Evolutionary conservation across 805 yeast species (phyloP), one percentile per base, ranked within the genome.

Genomic region (Saccharomycopsis amapae): DNA sequence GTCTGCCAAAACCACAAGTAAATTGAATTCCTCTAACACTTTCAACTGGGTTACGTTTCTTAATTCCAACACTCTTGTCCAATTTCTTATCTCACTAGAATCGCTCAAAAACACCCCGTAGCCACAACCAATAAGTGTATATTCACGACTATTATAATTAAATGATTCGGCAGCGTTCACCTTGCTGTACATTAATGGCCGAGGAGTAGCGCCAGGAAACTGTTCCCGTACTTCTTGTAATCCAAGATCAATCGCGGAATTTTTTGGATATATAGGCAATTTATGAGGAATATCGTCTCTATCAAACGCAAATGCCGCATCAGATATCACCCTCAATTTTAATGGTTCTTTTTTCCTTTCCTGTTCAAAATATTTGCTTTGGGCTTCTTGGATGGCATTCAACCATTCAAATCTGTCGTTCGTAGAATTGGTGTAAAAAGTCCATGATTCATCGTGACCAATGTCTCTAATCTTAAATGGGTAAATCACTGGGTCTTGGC

Each of bases 281-380:
- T 73, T 78, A 2, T 59, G 58, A 1, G 79, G 69, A 18, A 71
- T 66, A 34, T 70, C 73, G 5, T 69, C 63, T 2, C 68, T 72
- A n/a, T 77, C 82, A 59, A 80, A 83, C 1, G 79, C 81, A 62
- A 85, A 85, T 45, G 71, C 68, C 22, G 72, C 67, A 54, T 79
- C 82, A 5, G 81, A 66, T 5, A 85, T 56, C 5, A 75, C 68
- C 30, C 66, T 62, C 33, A 83, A 56, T 7, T 66, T 56, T 57
- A 80, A 80, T 0, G 85, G 81, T 48, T 75, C 82, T 1, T 69
- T 58, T 25, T 62, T 68, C 17, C 61, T 58, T 30, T 62, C 63
- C 17, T 58, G 60, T 42, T 63, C 64, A 31, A 66, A 64, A 43
- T 65, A 68, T 10, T 50, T 55, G n/a, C 66, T 55, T 37, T 72